Base-by-base conservation (phyloP, 257 asterid species). In the Rehmannia glutinosa region DNA sequence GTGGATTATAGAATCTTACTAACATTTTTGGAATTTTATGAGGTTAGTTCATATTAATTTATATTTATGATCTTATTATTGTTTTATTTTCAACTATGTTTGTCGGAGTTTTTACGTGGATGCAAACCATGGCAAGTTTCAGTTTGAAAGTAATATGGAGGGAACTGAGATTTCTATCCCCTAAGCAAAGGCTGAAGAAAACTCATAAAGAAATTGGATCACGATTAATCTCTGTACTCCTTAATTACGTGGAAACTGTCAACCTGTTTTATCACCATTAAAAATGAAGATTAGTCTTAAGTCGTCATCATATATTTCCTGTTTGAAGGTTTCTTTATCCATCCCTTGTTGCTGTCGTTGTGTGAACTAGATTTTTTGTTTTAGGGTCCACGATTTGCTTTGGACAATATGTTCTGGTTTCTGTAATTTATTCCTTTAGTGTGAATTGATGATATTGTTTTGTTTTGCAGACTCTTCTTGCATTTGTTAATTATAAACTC, bases 21-120 rank as follows among this genome's bases (percentile, higher is more conserved):
- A 77, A 91, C 99, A 8, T 94, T 94, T 74, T 79, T 90, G 83
- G 93, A 93, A 72, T 88, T 93, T 78, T 90, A 93, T 35, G 99
- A 88, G 97, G 99, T 81, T 19, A 30, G 80, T 75, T 52, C 62
- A 2, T 23, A 7, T n/a, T 32, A 4, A 8, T 38, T 69, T 23
- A 46, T 19, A 17, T 65, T 5, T 62, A 10, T 35, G 5, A 12
- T 36, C 12, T 67, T 13, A 15, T 55, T 66, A 13, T n/a, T 17
- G 13, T 27, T 45, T 23, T 56, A 0, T 32, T 62, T 36, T 69
- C 6, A 38, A 30, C 8, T 5, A 52, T 46, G 20, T 64, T 45
- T 53, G 1, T 8, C 19, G 12, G 15, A 47, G 33, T 13, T 60
- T 17, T 41, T 23, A n/a, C 35, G 33, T 72, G 16, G 51, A 25